phyloP scores from a whole-genome alignment of 2,329 filamentous ascomycete species.

The Pestalotiopsis sp. region DNA sequence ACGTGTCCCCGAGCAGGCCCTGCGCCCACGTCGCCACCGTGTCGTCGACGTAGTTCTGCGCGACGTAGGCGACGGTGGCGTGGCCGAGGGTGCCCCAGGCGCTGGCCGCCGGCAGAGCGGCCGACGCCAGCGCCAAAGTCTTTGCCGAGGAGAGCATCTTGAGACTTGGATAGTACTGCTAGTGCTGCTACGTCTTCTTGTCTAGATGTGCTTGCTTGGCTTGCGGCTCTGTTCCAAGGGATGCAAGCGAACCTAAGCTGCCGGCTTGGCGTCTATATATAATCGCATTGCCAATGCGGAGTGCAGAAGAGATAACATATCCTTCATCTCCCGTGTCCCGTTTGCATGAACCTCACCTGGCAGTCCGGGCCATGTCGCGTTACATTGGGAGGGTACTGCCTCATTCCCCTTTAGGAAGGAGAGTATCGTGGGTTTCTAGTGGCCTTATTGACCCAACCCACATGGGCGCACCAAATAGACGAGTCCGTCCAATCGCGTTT shows the following conservation, averaged over 20 bases:
- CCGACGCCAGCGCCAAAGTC: conserved; percentile 13
- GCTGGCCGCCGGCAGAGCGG: conserved; percentile 13
- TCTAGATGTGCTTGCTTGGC: background rate
- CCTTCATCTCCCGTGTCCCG: background rate
- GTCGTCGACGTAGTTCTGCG: conserved; percentile 36
- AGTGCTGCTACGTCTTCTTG: background rate
- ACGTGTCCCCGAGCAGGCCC: conserved; percentile 31
- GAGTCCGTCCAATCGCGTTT: background rate
- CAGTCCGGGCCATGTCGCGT: background rate
- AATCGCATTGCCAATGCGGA: background rate
- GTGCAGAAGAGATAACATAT: background rate
- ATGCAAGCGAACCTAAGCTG: background rate
- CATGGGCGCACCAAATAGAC: background rate
- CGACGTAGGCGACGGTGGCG: conserved; percentile 41
- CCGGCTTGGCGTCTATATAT: background rate
- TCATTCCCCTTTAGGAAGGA: background rate
- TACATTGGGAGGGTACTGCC: background rate
- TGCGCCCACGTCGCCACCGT: conserved; percentile 37
- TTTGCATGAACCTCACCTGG: background rate
- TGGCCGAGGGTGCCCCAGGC: conserved; percentile 34
- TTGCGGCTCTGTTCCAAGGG: background rate
- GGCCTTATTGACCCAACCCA: background rate
- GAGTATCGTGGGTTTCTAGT: background rate
- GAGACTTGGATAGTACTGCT: background rate
- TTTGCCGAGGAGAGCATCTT: background rate